These are phyloP conservation scores for Cochlearia excelsa DNA, from an alignment of 345 rosid species.

Conservation along the genomic window DNA sequence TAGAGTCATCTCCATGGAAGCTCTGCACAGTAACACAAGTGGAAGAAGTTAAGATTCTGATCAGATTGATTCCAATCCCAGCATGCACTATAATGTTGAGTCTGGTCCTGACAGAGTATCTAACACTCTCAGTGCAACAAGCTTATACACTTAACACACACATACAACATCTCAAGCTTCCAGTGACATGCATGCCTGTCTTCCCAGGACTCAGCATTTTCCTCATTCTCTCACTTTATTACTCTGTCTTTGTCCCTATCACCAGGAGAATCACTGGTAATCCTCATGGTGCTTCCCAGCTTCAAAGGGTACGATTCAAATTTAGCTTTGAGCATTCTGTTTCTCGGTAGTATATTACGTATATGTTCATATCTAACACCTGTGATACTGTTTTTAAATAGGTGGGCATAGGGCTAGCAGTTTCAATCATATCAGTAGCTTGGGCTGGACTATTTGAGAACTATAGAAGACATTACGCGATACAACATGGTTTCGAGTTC, in stretches of 20 bases:
- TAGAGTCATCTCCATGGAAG: slow-evolving; percentile 71
- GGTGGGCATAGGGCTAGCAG: slow-evolving; percentile 68
- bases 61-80: slow-evolving; percentile 70
- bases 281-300: slow-evolving; percentile 93
- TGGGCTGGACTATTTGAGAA: slow-evolving; percentile 80
- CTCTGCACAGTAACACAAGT: slow-evolving; percentile 93
- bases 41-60: slow-evolving; percentile 83
- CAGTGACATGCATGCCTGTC: slow-evolving; percentile 90
- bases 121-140: slow-evolving; percentile 88
- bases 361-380: too few species aligned
- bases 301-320: slow-evolving; percentile 52
- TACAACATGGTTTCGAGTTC: slow-evolving; percentile 52
- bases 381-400: too few species aligned
- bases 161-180: slow-evolving; percentile 67
- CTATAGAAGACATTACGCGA: slow-evolving; percentile 67
- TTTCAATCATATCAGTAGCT: slow-evolving; percentile 62
- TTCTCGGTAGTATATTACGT: too few species aligned
- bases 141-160: slow-evolving; percentile 77
- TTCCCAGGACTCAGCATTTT: slow-evolving; percentile 90
- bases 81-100: slow-evolving; percentile 73
- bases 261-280: slow-evolving; percentile 71
- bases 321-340: background rate
- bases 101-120: slow-evolving; percentile 63
- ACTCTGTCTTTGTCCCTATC: slow-evolving; percentile 68
- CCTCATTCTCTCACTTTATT: slow-evolving; percentile 67